Conservation (phyloP, 345 rosid species). For the Rhizophora apiculata region DNA sequence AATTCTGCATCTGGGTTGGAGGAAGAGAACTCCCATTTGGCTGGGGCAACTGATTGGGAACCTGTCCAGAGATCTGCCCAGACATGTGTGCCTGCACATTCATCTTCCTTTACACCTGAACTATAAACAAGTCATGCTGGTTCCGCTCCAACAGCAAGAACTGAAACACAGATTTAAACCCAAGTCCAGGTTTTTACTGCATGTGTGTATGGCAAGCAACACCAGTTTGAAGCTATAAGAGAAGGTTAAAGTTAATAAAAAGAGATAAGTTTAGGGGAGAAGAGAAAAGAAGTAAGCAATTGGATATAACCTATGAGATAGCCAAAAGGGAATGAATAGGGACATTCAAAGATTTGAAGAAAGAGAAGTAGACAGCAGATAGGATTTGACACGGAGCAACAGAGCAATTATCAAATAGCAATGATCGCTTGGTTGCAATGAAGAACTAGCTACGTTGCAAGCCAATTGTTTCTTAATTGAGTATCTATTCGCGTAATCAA, state of each 20-base stretch:
- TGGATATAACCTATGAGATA: too few relatives aligned
- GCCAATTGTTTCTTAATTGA: background rate
- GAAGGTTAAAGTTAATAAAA: background rate
- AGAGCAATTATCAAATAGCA: background rate
- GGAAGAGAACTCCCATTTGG: conserved; percentile 58
- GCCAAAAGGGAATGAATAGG: background rate
- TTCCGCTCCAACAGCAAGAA: conserved; percentile 5
- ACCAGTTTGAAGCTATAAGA: background rate
- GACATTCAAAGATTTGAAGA: background rate
- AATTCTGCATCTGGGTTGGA: conserved; percentile 54
- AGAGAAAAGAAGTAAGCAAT: too few relatives aligned
- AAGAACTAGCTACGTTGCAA: background rate
- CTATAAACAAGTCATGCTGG: conserved; percentile 12
- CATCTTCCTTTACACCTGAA: conserved; percentile 31
- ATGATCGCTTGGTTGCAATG: background rate
- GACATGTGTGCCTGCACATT: conserved; percentile 67
- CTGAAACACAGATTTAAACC: background rate
- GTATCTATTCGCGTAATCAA: background rate
- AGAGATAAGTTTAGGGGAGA: background rate
- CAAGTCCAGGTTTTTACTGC: background rate
- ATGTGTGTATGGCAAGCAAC: background rate
- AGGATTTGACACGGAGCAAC: background rate
- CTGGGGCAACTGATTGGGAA: conserved; percentile 57
- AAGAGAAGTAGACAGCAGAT: background rate
- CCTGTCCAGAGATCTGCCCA: conserved; percentile 57